These are phyloP conservation scores for Halophytophthora batemanensis DNA, from an alignment of 352 stramenopile genomes.

Conservation along the genomic window DNA sequence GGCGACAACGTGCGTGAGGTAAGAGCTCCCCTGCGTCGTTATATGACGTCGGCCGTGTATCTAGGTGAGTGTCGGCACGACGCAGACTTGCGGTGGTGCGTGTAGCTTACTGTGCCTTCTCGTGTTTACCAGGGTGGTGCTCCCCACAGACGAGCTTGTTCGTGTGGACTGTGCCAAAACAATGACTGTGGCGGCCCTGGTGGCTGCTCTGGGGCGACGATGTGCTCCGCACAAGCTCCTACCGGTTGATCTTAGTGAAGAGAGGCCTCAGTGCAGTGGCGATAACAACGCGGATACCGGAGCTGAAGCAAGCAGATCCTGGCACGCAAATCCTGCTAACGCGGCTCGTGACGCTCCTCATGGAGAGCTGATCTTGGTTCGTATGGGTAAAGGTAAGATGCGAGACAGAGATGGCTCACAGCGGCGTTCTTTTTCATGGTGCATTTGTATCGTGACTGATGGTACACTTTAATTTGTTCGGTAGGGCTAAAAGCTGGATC, in stretches of 20 bases:
- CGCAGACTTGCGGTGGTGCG: background rate
- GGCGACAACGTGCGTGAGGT: conserved; percentile 29
- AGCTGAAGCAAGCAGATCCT: conserved; percentile 9
- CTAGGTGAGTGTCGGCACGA: no score
- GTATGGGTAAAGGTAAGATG: conserved; percentile 15
- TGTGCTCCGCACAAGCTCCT: conserved; percentile 7
- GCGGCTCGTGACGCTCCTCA: background rate
- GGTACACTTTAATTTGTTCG: background rate
- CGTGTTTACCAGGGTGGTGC: conserved; percentile 33
- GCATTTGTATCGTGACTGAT: conserved; percentile 2
- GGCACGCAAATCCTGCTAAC: conserved; percentile 5
- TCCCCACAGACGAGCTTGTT: conserved; percentile 33
- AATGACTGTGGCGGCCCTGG: conserved; percentile 25
- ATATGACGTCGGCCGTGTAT: no score
- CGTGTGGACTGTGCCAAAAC: conserved; percentile 24
- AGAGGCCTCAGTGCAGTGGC: background rate
- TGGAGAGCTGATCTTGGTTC: conserved; percentile 22
- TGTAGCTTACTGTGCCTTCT: background rate
- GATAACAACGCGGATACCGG: conserved; percentile 18
- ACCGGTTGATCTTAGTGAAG: conserved; percentile 5
- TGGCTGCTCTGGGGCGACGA: conserved; percentile 14
- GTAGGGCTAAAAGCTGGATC: conserved; percentile 12
- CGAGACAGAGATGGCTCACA: no score
- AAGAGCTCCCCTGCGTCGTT: background rate
- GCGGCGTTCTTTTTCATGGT: background rate